A percentile compares a stretch with the other conserved stretches of the same genome.
Conservation (phyloP, 495 filamentous ascomycete genomes). For the Annulohypoxylon nitens region DNA sequence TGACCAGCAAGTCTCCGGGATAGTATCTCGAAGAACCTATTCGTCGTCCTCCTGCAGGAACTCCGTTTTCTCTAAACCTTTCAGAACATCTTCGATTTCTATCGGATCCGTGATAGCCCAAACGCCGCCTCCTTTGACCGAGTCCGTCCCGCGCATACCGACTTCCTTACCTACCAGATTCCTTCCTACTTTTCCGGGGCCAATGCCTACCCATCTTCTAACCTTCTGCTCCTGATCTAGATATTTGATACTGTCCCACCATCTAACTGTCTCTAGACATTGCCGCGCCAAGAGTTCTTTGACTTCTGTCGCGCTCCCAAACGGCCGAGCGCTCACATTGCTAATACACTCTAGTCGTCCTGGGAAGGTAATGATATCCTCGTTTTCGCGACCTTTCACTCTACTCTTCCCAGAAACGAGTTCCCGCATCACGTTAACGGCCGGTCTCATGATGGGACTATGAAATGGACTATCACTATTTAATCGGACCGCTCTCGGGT, state of each 20-base stretch:
- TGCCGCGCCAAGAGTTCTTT: slow-evolving; percentile 80
- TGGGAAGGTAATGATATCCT: slow-evolving; percentile 76
- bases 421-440: slow-evolving; percentile 75
- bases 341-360: slow-evolving; percentile 81
- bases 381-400: slow-evolving; percentile 58
- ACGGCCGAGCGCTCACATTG: slow-evolving; percentile 87
- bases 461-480: slow-evolving; percentile 95
- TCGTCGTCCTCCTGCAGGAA: slow-evolving; percentile 58
- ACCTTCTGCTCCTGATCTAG: slow-evolving; percentile 89
- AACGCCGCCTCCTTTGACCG: slow-evolving; percentile 87
- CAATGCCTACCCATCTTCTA: slow-evolving; percentile 90
- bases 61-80: slow-evolving; percentile 81
- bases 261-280: slow-evolving; percentile 88
- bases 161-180: slow-evolving; percentile 97
- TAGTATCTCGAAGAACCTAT: neutral
- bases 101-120: slow-evolving; percentile 90
- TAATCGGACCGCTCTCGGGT: slow-evolving; percentile 87
- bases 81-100: slow-evolving; percentile 82
- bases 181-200: slow-evolving; percentile 92
- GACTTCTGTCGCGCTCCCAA: slow-evolving; percentile 76
- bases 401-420: slow-evolving; percentile 68
- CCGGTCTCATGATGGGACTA: slow-evolving; percentile 90
- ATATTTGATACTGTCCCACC: slow-evolving; percentile 94
- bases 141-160: slow-evolving; percentile 81
- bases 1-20: neutral